phyloP scores from a whole-genome alignment of 202 grass and related monocot genomes.

The Cymbopogon flexuosus region DNA sequence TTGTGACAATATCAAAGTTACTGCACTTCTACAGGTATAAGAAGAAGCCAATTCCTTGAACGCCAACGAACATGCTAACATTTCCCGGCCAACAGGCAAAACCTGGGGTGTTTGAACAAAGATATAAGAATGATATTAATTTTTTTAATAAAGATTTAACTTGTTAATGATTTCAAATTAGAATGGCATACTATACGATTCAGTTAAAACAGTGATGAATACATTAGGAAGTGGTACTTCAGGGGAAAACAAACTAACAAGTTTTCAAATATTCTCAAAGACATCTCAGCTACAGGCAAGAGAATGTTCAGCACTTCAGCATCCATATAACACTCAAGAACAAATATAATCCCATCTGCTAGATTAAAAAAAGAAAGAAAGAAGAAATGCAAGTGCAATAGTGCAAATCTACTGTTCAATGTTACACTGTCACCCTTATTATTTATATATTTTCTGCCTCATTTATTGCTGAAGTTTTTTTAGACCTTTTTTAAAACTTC shows the following conservation, averaged over 20 bases:
- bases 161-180: not conserved
- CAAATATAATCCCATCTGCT: not conserved
- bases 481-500: not conserved
- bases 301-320: not conserved
- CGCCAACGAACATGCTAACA: constrained; percentile 73
- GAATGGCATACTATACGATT: not conserved
- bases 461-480: not conserved
- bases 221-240: not conserved
- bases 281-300: not conserved
- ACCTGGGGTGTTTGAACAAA: constrained; percentile 40
- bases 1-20: constrained; percentile 53
- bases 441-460: not conserved
- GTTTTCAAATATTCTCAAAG: not conserved
- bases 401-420: not conserved
- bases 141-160: not conserved
- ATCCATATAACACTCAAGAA: not conserved
- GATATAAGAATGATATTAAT: not conserved
- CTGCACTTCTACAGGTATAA: constrained; percentile 62
- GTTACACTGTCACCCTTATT: not conserved
- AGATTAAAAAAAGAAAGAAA: not conserved
- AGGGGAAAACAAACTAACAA: not conserved
- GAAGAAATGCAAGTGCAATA: not conserved
- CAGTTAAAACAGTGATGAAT: not conserved
- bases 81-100: constrained; percentile 67
- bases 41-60: constrained; percentile 80